Base-by-base conservation (phyloP, 768 basidiomycete genomes). In the Lactarius evosmus region DNA sequence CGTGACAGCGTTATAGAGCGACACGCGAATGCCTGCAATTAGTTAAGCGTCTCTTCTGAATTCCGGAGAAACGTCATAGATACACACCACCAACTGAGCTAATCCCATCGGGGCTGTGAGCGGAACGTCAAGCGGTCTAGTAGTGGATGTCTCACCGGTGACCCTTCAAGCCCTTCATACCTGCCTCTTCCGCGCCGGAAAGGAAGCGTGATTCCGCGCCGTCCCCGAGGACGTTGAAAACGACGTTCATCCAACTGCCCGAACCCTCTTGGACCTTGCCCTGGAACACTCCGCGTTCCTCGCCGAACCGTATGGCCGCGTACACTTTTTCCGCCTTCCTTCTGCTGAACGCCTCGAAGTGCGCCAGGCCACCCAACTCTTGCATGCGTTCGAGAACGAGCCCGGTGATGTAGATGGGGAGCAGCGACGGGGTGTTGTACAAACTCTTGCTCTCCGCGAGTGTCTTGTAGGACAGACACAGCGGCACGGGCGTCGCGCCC, bases 181-280 rank as follows among this genome's bases (percentile, higher is more conserved):
- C 92, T 62, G 74, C 78, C 69, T 78, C 79, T 71, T 93, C 89
- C 0, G 95, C 95, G 11, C 89, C 93, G 22, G 82, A 79, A 67
- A 98, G 73, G 74, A 98, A 98, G 69, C 78, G 75, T 70, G 84
- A 83, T 74, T 97, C 80, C 22, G 79, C 81, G 1, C 82, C 88
- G n/a, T 91, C 87, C 0, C 86, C 89, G 14, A 85, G 67, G 14
- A 95, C 78, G 58, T 85, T 83, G 75, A 98, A 98, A 0, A 93
- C 91, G 17, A 93, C 81, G 73, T 99, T 99, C 96, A 98, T 98
- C 86, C 91, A 90, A 75, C 95, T 98, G 64, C 89, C 83, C 54
- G 87, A 85, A 6, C 85, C 88, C 62, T 82, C 80, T 70, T 83
- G 79, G 22, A 96, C 95, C 71, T 89, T 91, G 25, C 82, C 73